Evolutionary conservation across 225 moss, liverwort and hornwort species (phyloP).

Genomic region (Takakia lepidozioides): DNA sequence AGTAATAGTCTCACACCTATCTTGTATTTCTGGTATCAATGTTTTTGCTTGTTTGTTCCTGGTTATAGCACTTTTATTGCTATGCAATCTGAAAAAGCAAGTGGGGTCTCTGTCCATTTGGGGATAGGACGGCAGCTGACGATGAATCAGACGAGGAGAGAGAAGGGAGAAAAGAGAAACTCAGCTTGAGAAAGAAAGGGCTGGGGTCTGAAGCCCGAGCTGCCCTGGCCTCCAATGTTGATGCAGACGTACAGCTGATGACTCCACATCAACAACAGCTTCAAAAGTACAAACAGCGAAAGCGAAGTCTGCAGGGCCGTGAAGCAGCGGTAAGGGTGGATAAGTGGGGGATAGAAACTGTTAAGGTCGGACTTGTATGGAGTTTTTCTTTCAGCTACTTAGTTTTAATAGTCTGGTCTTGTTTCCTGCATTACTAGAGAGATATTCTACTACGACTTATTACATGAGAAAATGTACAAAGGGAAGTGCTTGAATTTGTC

Average conservation of each 20-base stretch:
- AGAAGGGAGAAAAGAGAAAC: slow-evolving; percentile 66
- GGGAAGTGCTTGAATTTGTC: no score
- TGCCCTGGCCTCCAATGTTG: slow-evolving; percentile 51
- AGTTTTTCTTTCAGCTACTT: no score
- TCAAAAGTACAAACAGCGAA: slow-evolving; percentile 83
- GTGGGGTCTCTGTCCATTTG: no score
- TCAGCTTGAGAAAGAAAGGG: slow-evolving; percentile 70
- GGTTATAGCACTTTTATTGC: no score
- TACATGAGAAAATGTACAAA: no score
- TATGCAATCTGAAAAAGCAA: background rate
- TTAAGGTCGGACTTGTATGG: background rate
- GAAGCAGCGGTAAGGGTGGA: slow-evolving; percentile 73
- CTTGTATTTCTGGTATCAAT: background rate
- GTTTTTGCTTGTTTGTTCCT: background rate
- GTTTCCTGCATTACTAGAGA: no score
- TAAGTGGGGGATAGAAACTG: background rate
- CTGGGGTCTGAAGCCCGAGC: slow-evolving; percentile 84
- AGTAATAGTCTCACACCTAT: no score
- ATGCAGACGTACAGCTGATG: slow-evolving; percentile 74
- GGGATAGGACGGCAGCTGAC: slow-evolving; percentile 28
- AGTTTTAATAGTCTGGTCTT: slow-evolving; percentile 8
- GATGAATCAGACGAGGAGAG: slow-evolving; percentile 51
- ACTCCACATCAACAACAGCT: slow-evolving; percentile 90
- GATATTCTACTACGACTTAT: no score
- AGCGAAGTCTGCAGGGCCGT: slow-evolving; percentile 65